phyloP scores from a whole-genome alignment of 805 yeast species.

The Candida namnaoensis region DNA sequence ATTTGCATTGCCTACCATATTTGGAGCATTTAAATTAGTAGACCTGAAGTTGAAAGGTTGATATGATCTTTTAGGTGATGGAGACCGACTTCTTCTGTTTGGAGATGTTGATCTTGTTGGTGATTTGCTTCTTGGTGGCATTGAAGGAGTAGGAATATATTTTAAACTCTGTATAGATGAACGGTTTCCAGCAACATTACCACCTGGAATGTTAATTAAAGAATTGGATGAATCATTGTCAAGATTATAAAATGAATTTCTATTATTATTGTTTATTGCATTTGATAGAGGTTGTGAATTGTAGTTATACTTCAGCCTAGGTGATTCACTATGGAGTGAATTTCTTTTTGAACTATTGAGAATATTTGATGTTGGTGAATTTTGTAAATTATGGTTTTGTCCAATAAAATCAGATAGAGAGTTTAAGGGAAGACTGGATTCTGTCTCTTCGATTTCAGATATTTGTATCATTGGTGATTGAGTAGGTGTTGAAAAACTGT shows the following conservation, averaged over 20 bases:
- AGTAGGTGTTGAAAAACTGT: slow-evolving; percentile 10
- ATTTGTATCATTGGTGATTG: slow-evolving; percentile 21
- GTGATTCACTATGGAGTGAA: neutral
- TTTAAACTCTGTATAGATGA: slow-evolving; percentile 15
- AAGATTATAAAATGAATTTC: neutral
- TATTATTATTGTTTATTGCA: neutral
- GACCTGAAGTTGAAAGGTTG: slow-evolving; percentile 63
- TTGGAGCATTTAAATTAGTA: slow-evolving; percentile 26
- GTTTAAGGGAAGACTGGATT: slow-evolving; percentile 2
- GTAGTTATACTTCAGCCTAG: neutral
- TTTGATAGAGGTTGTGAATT: neutral
- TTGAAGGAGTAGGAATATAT: slow-evolving; percentile 14
- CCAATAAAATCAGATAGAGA: neutral
- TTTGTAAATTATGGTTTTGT: too few relatives aligned
- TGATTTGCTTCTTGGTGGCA: slow-evolving; percentile 17
- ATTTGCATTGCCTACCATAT: slow-evolving; percentile 20
- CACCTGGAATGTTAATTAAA: slow-evolving; percentile 14
- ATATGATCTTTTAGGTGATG: slow-evolving; percentile 16
- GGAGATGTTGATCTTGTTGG: slow-evolving; percentile 23
- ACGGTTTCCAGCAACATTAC: slow-evolving; percentile 19
- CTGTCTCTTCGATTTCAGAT: slow-evolving; percentile 9
- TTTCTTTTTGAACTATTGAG: neutral
- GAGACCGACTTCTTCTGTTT: slow-evolving; percentile 13
- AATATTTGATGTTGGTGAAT: slow-evolving; percentile 7
- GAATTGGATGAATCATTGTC: slow-evolving; percentile 15